These are phyloP conservation scores for Flaveria bidentis DNA, from an alignment of 129 eudicot species.

Conservation along the genomic window DNA sequence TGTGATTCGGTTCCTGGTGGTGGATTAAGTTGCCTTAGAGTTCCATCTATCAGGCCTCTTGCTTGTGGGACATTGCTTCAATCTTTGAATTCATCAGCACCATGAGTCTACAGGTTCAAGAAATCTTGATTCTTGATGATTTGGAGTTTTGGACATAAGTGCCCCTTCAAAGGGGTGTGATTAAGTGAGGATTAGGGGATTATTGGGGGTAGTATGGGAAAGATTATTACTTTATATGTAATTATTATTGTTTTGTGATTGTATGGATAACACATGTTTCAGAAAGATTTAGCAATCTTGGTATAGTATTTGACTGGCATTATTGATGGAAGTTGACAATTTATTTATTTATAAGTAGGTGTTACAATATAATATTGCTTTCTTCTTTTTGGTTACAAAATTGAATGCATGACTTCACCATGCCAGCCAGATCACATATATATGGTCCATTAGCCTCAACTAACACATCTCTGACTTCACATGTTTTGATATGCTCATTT, in stretches of 20 bases:
- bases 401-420: conserved; percentile 23
- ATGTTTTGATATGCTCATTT: neutral
- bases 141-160: neutral
- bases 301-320: conserved; percentile 34
- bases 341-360: conserved; percentile 21
- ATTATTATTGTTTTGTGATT: conserved; percentile 34
- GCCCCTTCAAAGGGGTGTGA: conserved; percentile 17
- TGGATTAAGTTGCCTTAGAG: conserved; percentile 63
- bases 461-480: neutral
- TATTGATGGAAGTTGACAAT: conserved; percentile 36
- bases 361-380: conserved; percentile 13
- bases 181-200: conserved; percentile 17
- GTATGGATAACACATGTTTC: conserved; percentile 40
- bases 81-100: conserved; percentile 41
- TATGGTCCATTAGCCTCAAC: too few relatives aligned
- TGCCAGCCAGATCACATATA: neutral
- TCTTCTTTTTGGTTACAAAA: conserved; percentile 19
- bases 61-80: conserved; percentile 68
- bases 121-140: conserved; percentile 1
- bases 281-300: conserved; percentile 37
- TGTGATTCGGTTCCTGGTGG: conserved; percentile 66
- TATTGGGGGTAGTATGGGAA: conserved; percentile 35
- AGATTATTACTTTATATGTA: conserved; percentile 24
- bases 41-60: conserved; percentile 68
- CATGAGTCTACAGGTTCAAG: conserved; percentile 27